Base-by-base conservation (phyloP, 164 flowering plant species). In the Piper betle region DNA sequence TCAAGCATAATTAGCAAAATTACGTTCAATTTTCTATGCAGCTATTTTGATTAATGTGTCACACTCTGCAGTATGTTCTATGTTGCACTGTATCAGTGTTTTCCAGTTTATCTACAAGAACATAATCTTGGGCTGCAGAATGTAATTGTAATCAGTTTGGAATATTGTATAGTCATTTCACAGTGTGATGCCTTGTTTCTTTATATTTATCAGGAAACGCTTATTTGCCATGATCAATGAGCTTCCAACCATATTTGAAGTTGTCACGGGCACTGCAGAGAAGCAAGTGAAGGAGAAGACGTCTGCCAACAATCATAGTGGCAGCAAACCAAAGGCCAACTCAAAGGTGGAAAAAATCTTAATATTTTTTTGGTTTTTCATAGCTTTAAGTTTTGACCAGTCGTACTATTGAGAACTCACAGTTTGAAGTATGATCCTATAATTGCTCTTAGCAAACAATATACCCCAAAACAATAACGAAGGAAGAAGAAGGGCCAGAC, bases 191-290 rank as follows among this genome's bases (percentile, higher is more conserved):
- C 50, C 17, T 17, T 55, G 25, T 6, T 55, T 16, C 9, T 55
- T 33, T 9, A 58, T 58, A 53, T 71, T 67, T 43, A 73, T 77
- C 82, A 91, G 96, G 86, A 82, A 74, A 70, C 81, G 87, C 19
- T 87, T 91, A 37, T 91, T 87, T 63, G 76, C 64, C 66, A 78
- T 87, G 96, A 83, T 87, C 41, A 87, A 91, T 74, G 97, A 91
- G 10, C 80, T 87, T 12, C 96, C 95, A 25, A 81, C 96, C 46
- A 80, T 91, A 58, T 87, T 74, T 67, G 97, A 91, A 78, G 84
- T 81, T 64, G 96, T 87, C 57, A 81, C 86, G 48, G 91, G 93
- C 53, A 16, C 72, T 59, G 82, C 73, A 50, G 87, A 87, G 79
- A 87, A 83, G 66, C 87, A 75, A 64, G 71, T 63, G 50, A 89